These are phyloP conservation scores for Polyporus arcularius DNA, from an alignment of 768 basidiomycete genomes.

Conservation along the genomic window DNA sequence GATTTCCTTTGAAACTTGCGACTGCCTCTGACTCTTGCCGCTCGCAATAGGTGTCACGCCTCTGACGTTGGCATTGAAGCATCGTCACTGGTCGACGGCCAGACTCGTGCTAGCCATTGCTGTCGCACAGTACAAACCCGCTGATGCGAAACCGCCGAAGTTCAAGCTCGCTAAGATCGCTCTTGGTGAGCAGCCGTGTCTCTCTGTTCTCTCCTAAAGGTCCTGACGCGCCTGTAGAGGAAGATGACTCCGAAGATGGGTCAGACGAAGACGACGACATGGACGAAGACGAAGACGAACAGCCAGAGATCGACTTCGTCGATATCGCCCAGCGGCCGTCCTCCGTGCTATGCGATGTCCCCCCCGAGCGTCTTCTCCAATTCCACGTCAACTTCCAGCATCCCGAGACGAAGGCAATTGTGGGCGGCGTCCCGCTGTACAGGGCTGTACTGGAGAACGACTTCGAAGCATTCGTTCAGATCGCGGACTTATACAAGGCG, in stretches of 20 bases:
- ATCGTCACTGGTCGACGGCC: slow-evolving; percentile 57
- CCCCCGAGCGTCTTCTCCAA: slow-evolving; percentile 42
- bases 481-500: slow-evolving; percentile 45
- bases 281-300: slow-evolving; percentile 42
- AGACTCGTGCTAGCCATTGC: slow-evolving; percentile 61
- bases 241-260: slow-evolving; percentile 29
- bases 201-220: background rate
- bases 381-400: slow-evolving; percentile 1
- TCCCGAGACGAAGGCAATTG: background rate
- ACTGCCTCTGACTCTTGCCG: background rate
- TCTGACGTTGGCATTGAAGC: slow-evolving; percentile 48
- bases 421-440: slow-evolving; percentile 27
- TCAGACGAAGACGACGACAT: slow-evolving; percentile 35
- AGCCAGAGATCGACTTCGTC: slow-evolving; percentile 44
- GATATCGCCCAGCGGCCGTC: slow-evolving; percentile 56
- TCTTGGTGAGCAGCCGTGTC: slow-evolving; percentile 32
- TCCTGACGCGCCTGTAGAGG: slow-evolving; percentile 10
- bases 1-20: slow-evolving; percentile 5
- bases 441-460: slow-evolving; percentile 47
- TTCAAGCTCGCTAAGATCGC: slow-evolving; percentile 37
- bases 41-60: slow-evolving; percentile 44
- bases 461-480: slow-evolving; percentile 50
- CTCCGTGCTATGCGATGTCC: slow-evolving; percentile 39
- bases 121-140: slow-evolving; percentile 50
- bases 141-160: slow-evolving; percentile 33